Percentiles rank a stretch among this genome's conserved stretches.
These are phyloP conservation scores for Tephrocybe sp. DNA, from an alignment of 768 basidiomycete genomes.

Conservation along the genomic window DNA sequence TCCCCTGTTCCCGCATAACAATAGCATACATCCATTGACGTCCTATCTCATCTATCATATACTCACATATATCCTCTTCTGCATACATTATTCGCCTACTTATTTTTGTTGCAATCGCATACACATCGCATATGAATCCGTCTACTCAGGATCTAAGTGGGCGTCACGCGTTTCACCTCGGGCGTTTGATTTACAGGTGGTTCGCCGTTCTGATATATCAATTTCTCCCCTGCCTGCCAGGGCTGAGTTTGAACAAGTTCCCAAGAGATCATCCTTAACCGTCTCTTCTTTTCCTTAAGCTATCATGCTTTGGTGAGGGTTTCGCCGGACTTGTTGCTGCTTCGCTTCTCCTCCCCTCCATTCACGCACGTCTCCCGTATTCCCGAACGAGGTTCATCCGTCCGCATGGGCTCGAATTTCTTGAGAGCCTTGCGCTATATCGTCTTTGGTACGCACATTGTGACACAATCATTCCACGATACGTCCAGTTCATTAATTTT, in stretches of 20 bases:
- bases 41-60: slow-evolving; percentile 13
- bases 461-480: background rate
- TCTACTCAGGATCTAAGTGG: slow-evolving; percentile 10
- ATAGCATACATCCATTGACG: slow-evolving; percentile 2
- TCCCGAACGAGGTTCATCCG: background rate
- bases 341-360: background rate
- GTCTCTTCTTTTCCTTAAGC: slow-evolving; percentile 5
- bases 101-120: slow-evolving; percentile 8
- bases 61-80: slow-evolving; percentile 11
- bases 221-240: slow-evolving; percentile 2
- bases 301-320: slow-evolving; percentile 7
- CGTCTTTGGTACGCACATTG: slow-evolving; percentile 46
- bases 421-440: slow-evolving; percentile 55
- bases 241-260: slow-evolving; percentile 15
- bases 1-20: slow-evolving; percentile 12
- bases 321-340: background rate
- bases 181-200: background rate
- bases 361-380: background rate
- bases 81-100: slow-evolving; percentile 12
- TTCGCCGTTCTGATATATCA: slow-evolving; percentile 2
- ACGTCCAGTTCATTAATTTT: slow-evolving; percentile 4
- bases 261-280: background rate
- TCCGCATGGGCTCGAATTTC: slow-evolving; percentile 31
- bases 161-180: background rate
- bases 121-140: slow-evolving; percentile 7